Evolutionary conservation across 2,329 filamentous ascomycete genomes (phyloP), one percentile per base, ranked within the genome.

Genomic region (Epichloe coenophiala): DNA sequence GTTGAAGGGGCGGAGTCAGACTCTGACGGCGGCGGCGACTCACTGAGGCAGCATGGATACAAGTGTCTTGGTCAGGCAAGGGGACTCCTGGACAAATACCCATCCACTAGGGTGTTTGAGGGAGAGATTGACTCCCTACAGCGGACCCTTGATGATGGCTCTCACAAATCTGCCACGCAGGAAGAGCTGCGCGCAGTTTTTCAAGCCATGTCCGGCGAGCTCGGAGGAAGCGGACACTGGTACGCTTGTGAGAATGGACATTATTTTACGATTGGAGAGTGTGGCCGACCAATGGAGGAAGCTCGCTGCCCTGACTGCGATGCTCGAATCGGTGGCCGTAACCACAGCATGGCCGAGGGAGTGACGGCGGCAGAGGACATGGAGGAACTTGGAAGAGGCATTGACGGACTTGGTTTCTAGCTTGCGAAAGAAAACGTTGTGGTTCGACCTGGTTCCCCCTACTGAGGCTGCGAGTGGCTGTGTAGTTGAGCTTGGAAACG

Each of bases 181-280:
- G 68, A 72, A 3, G 77, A 84, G 63, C 71, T 76, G 58, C 65
- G 68, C 36, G 69, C 65, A 1, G 69, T 80, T 2, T 68, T 74
- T 48, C 48, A 55, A 1, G 77, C 78, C 2, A 80, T 82, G 76
- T 60, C 71, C 1, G 51, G 45, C 0, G 73, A 76, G 53, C 73
- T 79, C 38, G 53, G 48, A 0, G 72, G 74, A 0, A 78, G 72
- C 0, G 80, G 81, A 0, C 77, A 82, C 55, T 84, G 80, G 80
- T 84, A 83, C 60, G 69, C 64, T 1, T 83, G 78, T 54, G 61
- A 55, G 23, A 78, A 80, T 51, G 72, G 73, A 2, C 77, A 83
- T 58, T 74, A 76, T 3, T 83, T 86, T 55, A 78, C 80, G 0
- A 71, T 85, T 35, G 81, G 80, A 1, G 78, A 85, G 53, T 84